Evolutionary conservation across 306 rosid species (phyloP).

Genomic region (Malus asiatica): DNA sequence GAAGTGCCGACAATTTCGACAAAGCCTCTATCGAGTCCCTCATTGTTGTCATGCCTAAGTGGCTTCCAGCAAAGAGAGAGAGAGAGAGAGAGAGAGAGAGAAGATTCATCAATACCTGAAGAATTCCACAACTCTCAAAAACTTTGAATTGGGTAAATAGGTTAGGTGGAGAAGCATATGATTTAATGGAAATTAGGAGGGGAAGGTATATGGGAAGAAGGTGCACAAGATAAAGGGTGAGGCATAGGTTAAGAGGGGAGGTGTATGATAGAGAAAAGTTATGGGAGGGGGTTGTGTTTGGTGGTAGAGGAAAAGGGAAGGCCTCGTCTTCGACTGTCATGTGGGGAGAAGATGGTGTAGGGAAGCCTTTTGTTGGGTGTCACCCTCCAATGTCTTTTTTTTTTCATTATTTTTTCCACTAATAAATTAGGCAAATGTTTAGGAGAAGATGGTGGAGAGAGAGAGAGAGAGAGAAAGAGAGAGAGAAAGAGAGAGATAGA

Average conservation of each 20-base stretch:
- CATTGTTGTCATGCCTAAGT: slow-evolving; percentile 36
- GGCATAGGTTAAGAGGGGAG: background rate
- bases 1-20: slow-evolving; percentile 29
- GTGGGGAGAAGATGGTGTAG: slow-evolving; percentile 50
- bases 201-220: background rate
- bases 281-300: slow-evolving; percentile 43
- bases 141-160: slow-evolving; percentile 16
- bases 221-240: slow-evolving; percentile 24
- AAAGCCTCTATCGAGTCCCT: slow-evolving; percentile 8
- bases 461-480: too few relatives aligned
- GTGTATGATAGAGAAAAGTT: slow-evolving; percentile 9
- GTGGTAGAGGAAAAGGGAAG: slow-evolving; percentile 60
- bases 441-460: too few relatives aligned
- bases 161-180: slow-evolving; percentile 4
- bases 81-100: slow-evolving; percentile 35
- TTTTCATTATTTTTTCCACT: background rate
- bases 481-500: too few relatives aligned
- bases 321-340: slow-evolving; percentile 34
- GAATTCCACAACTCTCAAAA: slow-evolving; percentile 90
- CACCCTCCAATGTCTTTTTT: slow-evolving; percentile 18
- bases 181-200: background rate
- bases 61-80: slow-evolving; percentile 51
- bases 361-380: slow-evolving; percentile 40
- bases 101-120: slow-evolving; percentile 74
- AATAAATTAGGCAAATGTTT: background rate